Conservation (phyloP, 1,284 basidiomycete genomes). For the Cryptococcus sp. region DNA sequence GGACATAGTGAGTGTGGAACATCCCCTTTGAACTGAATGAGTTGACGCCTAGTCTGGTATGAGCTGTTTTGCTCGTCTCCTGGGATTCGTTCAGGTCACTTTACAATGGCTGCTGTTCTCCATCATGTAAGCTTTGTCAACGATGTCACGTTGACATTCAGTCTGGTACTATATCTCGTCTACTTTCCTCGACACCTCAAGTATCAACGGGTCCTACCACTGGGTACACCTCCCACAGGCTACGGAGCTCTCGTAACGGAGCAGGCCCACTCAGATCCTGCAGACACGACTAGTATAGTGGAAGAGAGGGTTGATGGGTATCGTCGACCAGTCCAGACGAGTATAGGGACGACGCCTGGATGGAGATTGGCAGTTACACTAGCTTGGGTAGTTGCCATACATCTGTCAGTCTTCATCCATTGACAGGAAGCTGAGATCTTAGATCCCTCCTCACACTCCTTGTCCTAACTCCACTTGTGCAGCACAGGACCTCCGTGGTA, state of each 20-base stretch:
- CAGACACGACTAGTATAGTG: background rate
- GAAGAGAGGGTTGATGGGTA: constrained; percentile 8
- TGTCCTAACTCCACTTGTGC: constrained; percentile 44
- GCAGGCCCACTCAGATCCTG: background rate
- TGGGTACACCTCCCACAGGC: constrained; percentile 4
- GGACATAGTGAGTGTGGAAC: constrained; percentile 57
- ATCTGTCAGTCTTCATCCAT: constrained; percentile 60
- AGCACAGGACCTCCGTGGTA: constrained; percentile 1
- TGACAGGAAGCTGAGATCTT: constrained; percentile 50
- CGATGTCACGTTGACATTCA: constrained; percentile 37
- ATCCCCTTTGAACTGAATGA: constrained; percentile 1
- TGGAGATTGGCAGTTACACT: constrained; percentile 74
- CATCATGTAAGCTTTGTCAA: constrained; percentile 61
- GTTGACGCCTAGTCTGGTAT: constrained; percentile 56
- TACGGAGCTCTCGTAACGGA: constrained; percentile 3
- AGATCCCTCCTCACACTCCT: constrained; percentile 32
- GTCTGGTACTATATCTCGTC: constrained; percentile 81
- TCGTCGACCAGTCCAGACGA: constrained; percentile 5
- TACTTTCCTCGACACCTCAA: constrained; percentile 86
- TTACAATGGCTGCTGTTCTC: constrained; percentile 84
- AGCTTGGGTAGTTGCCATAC: constrained; percentile 65
- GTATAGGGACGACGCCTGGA: constrained; percentile 48
- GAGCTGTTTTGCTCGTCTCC: constrained; percentile 73
- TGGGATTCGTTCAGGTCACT: constrained; percentile 77
- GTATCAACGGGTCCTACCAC: constrained; percentile 52